These are phyloP conservation scores for Tylopilus rubrobrunneus DNA, from an alignment of 768 basidiomycete species.

Conservation along the genomic window DNA sequence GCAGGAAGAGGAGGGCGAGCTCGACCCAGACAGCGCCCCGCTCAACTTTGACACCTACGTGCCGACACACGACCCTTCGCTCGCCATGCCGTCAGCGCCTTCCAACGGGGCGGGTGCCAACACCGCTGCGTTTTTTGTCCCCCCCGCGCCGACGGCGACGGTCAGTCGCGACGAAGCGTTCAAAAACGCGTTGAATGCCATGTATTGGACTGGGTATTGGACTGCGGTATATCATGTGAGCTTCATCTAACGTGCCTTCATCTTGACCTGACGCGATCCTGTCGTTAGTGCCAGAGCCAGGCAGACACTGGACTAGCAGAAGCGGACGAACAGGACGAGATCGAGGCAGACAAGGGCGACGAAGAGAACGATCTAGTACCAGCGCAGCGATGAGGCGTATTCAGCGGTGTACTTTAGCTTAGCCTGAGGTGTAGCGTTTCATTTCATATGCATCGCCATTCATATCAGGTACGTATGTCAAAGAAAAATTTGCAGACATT, in stretches of 20 bases:
- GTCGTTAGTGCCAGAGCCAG: slow-evolving; percentile 24
- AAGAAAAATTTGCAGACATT: background rate
- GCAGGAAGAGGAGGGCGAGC: background rate
- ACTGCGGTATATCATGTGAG: slow-evolving; percentile 79
- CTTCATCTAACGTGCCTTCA: slow-evolving; percentile 3
- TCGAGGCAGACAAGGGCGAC: slow-evolving; percentile 19
- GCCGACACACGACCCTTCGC: slow-evolving; percentile 64
- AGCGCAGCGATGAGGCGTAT: slow-evolving; percentile 24
- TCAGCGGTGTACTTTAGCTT: slow-evolving; percentile 4
- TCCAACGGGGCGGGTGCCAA: slow-evolving; percentile 5
- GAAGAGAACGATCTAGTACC: slow-evolving; percentile 25
- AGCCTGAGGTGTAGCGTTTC: background rate
- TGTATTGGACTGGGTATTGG: slow-evolving; percentile 90
- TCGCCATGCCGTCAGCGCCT: slow-evolving; percentile 34
- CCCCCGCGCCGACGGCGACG: slow-evolving; percentile 33
- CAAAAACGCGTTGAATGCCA: slow-evolving; percentile 66
- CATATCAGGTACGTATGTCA: slow-evolving; percentile 18
- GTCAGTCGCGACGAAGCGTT: slow-evolving; percentile 75
- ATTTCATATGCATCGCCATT: background rate
- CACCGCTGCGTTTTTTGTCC: slow-evolving; percentile 24
- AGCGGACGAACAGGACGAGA: slow-evolving; percentile 29
- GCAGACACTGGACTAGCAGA: slow-evolving; percentile 24
- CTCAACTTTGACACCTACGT: slow-evolving; percentile 69
- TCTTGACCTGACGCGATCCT: background rate
- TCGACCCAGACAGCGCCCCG: slow-evolving; percentile 53